phyloP scores from a whole-genome alignment of 1,139 yeast genomes.

The Taphrina betulina region DNA sequence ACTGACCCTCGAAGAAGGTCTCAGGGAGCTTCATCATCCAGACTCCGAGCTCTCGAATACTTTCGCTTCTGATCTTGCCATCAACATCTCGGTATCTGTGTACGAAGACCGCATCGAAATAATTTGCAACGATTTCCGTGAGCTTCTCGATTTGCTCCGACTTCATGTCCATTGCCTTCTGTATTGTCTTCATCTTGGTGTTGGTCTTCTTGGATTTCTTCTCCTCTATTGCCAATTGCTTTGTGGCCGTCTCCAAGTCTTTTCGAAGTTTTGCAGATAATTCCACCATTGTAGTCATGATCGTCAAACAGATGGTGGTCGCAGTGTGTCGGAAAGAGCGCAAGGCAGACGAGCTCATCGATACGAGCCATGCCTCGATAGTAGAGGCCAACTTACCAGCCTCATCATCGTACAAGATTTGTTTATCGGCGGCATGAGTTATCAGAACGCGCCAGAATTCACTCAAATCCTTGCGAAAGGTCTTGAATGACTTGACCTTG shows the following conservation, averaged over 20 bases:
- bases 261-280: slow-evolving; percentile 51
- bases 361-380: slow-evolving; percentile 70
- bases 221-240: slow-evolving; percentile 46
- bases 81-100: slow-evolving; percentile 83
- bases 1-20: slow-evolving; percentile 64
- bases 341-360: slow-evolving; percentile 66
- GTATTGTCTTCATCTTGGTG: slow-evolving; percentile 50
- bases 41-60: slow-evolving; percentile 59
- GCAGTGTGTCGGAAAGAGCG: slow-evolving; percentile 73
- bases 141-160: slow-evolving; percentile 56
- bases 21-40: slow-evolving; percentile 76
- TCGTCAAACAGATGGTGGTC: slow-evolving; percentile 57
- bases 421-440: slow-evolving; percentile 60
- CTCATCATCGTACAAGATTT: slow-evolving; percentile 55
- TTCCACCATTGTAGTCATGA: slow-evolving; percentile 62
- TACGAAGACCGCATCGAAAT: slow-evolving; percentile 54
- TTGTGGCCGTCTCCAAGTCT: slow-evolving; percentile 43
- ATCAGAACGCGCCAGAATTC: slow-evolving; percentile 59
- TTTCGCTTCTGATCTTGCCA: slow-evolving; percentile 65
- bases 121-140: slow-evolving; percentile 59
- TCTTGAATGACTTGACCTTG: slow-evolving; percentile 55
- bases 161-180: slow-evolving; percentile 52
- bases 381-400: slow-evolving; percentile 56
- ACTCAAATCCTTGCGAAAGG: slow-evolving; percentile 56
- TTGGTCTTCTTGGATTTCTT: slow-evolving; percentile 44